Conservation (phyloP, 2,329 filamentous ascomycete genomes). For the Tolypocladium endophyticum region DNA sequence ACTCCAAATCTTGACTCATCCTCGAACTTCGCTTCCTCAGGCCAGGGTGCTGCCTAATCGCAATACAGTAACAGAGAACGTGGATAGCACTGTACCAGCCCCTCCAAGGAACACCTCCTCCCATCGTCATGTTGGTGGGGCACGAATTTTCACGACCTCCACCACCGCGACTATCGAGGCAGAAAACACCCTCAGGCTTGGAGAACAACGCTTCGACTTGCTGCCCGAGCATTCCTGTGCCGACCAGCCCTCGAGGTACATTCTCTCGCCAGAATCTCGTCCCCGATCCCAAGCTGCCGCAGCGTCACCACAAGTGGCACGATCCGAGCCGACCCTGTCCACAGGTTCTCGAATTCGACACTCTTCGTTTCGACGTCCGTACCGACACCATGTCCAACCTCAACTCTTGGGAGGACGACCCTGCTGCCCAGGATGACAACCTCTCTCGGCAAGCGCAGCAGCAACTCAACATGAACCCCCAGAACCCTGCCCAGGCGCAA, state of each 20-base stretch:
- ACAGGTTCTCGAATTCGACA: not conserved
- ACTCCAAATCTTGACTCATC: not conserved
- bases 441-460: constrained; percentile 68
- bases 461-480: constrained; percentile 62
- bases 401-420: constrained; percentile 92
- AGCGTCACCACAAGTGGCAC: not conserved
- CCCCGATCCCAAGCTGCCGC: not conserved
- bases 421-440: constrained; percentile 64
- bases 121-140: constrained; percentile 29
- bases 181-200: constrained; percentile 6
- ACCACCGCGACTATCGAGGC: constrained; percentile 10
- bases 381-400: constrained; percentile 65
- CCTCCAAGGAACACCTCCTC: constrained; percentile 12
- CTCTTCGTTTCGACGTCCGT: constrained; percentile 1
- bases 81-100: constrained; percentile 7
- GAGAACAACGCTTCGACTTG: constrained; percentile 1
- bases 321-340: not conserved
- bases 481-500: constrained; percentile 31
- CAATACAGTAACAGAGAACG: not conserved
- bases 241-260: not conserved
- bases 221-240: constrained; percentile 1
- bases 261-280: not conserved
- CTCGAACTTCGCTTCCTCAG: not conserved
- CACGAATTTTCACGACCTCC: constrained; percentile 28
- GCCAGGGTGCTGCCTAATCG: not conserved